Conservation (phyloP, 345 rosid species). For the Linum tenue region DNA sequence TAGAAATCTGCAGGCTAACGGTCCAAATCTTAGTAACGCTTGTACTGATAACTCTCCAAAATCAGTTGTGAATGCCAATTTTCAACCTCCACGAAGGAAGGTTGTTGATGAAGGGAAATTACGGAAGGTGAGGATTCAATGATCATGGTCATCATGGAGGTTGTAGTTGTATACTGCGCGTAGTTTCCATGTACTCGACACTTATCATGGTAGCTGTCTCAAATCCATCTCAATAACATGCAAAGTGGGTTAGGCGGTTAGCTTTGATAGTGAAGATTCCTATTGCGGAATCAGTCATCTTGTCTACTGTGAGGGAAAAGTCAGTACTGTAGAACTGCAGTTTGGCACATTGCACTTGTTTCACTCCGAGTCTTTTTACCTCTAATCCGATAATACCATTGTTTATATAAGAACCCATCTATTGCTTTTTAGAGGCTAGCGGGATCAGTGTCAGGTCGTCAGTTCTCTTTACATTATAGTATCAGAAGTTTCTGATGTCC, state of each 20-base stretch:
- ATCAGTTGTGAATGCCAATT: slow-evolving; percentile 65
- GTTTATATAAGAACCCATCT: neutral
- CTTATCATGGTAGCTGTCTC: neutral
- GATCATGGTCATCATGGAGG: neutral
- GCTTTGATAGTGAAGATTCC: neutral
- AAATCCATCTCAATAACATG: neutral
- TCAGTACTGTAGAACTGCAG: neutral
- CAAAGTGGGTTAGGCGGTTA: neutral
- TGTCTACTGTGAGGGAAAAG: neutral
- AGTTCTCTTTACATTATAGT: neutral
- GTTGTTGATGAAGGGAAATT: slow-evolving; percentile 97
- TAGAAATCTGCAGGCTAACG: slow-evolving; percentile 70
- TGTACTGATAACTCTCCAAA: slow-evolving; percentile 52
- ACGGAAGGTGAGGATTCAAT: slow-evolving; percentile 52
- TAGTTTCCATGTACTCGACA: neutral
- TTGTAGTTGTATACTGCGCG: neutral
- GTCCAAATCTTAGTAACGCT: slow-evolving; percentile 39
- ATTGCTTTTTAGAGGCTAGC: neutral
- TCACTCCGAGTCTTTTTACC: neutral
- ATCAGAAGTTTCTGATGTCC: neutral
- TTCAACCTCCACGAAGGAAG: slow-evolving; percentile 95
- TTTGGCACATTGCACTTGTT: neutral
- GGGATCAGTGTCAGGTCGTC: neutral
- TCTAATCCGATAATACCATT: neutral
- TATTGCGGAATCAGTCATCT: neutral